Evolutionary conservation across 148 eudicot species (phyloP).

Genomic region (Rhododendron griersonianum): DNA sequence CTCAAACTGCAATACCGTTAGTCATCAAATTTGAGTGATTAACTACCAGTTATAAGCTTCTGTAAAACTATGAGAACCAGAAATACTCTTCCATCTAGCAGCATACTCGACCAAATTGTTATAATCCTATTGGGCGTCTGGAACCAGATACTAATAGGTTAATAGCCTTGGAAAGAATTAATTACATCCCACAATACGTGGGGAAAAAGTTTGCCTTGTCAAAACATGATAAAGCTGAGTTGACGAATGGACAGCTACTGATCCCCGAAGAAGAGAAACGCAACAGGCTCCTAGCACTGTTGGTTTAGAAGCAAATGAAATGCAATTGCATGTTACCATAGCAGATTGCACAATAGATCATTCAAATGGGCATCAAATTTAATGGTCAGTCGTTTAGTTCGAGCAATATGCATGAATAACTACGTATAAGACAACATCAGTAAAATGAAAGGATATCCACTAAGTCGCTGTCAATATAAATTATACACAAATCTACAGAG

Average conservation of each 20-base stretch:
- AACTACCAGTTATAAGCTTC: neutral
- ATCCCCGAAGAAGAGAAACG: neutral
- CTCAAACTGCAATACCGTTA: constrained; percentile 23
- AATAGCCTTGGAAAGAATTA: neutral
- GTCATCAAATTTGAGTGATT: neutral
- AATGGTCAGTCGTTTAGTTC: neutral
- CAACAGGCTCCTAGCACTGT: neutral
- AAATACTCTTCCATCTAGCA: neutral
- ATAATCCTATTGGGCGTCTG: neutral
- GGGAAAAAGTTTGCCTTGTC: neutral
- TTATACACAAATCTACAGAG: neutral
- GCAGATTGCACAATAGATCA: neutral
- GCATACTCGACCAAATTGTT: neutral
- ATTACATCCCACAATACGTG: neutral
- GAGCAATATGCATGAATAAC: neutral
- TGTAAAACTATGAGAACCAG: neutral
- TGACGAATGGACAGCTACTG: neutral
- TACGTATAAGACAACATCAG: neutral
- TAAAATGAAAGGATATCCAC: neutral
- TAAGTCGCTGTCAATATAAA: neutral
- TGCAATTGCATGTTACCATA: neutral
- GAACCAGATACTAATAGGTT: neutral
- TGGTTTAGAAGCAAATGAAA: neutral
- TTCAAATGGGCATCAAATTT: neutral
- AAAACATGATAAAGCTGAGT: neutral